Evolutionary conservation across 2,329 filamentous ascomycete species (phyloP).

Genomic region (Clonostachys solani): DNA sequence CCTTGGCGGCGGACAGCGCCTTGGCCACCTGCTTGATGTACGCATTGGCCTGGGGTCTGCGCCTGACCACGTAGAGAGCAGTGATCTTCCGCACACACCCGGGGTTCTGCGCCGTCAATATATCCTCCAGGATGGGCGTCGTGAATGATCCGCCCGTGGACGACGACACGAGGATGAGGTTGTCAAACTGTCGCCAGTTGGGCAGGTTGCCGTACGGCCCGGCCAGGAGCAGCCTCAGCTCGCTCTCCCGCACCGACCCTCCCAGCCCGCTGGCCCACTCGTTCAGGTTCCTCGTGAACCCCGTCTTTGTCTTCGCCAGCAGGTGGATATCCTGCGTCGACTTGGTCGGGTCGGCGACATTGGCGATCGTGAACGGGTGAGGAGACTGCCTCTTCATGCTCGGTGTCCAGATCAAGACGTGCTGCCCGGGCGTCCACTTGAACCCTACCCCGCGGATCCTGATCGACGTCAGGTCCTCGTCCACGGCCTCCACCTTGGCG

Average conservation of each 20-base stretch:
- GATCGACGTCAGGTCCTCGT: constrained; percentile 66
- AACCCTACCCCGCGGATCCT: constrained; percentile 40
- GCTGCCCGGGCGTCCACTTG: constrained; percentile 14
- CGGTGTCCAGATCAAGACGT: constrained; percentile 16
- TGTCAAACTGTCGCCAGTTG: constrained; percentile 17
- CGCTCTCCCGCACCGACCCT: constrained; percentile 5
- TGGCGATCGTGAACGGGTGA: constrained; percentile 15
- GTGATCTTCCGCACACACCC: background rate
- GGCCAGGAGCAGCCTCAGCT: constrained; percentile 10
- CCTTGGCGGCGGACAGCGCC: background rate
- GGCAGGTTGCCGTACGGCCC: constrained; percentile 12
- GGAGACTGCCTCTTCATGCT: constrained; percentile 13
- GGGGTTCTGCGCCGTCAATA: constrained; percentile 4
- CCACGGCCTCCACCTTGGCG: constrained; percentile 49
- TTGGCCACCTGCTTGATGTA: background rate
- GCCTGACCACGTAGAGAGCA: constrained; percentile 5
- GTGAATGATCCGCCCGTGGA: constrained; percentile 15
- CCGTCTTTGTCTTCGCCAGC: constrained; percentile 13
- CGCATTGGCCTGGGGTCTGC: background rate
- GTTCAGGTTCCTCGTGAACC: constrained; percentile 12
- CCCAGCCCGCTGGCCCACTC: constrained; percentile 8
- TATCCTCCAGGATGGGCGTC: constrained; percentile 12
- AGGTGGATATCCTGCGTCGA: constrained; percentile 11
- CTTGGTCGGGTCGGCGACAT: constrained; percentile 3
- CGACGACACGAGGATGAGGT: constrained; percentile 10